Base-by-base conservation (phyloP, 768 basidiomycete species). In the Pleurotus citrinopileatus region DNA sequence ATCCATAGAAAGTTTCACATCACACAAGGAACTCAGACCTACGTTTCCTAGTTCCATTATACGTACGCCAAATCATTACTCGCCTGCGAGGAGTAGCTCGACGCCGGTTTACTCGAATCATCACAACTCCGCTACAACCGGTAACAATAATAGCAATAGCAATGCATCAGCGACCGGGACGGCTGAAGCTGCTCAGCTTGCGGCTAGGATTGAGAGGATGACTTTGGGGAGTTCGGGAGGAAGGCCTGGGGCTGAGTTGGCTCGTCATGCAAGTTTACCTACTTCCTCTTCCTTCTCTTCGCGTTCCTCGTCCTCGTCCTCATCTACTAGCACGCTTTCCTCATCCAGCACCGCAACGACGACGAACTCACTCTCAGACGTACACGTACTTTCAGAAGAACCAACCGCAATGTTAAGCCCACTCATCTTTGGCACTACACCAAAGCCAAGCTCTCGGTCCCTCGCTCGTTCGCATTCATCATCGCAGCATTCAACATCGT, bases 11-110 rank as follows among this genome's bases (percentile, higher is more conserved):
- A 72, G 74, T 2, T 87, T 77, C 60, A 86, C 79, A 0, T 63
- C 78, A 4, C 72, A 70, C 53, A 70, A 64, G 17, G 78, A 82
- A 12, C 78, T 89, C 15, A 79, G 82, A 40, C 74, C 85, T 1
- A 89, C 89, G 1, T 91, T 89, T 60, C 84, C 84, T 1, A 61
- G 80, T n/a, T 80, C 72, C 52, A 84, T 88, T 64, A 73, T 89
- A 27, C 84, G 88, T 44, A 87, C 82, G 2, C 88, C 88, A 1
- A 74, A 76, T 4, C 78, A 89, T 61, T 89, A 88, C 57, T 61
- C 67, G 4, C 64, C 65, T 12, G 52, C 59, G 36, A 61, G 59
- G 25, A 42, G 63, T 36, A 48, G 61, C 42, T 60, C 62, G 7
- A 46, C 58, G 9, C 55, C 60, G 13, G 52, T 55, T 56, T 54